These are phyloP conservation scores for Fusarium piperis DNA, from an alignment of 2,329 filamentous ascomycete genomes.

Conservation along the genomic window DNA sequence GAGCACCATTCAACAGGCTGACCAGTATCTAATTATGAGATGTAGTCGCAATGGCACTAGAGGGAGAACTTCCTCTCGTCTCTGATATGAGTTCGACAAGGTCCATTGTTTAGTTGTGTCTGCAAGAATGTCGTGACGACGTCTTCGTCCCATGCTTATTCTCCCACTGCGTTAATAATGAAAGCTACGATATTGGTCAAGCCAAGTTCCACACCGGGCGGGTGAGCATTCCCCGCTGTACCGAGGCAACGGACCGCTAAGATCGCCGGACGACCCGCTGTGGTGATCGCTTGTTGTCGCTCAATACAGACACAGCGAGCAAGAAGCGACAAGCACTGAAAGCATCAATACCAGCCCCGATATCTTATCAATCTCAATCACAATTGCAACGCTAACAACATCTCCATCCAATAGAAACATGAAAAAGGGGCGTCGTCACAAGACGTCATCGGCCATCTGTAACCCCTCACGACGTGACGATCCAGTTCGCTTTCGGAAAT, in stretches of 20 bases:
- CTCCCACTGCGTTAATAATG: neutral
- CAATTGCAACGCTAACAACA: neutral
- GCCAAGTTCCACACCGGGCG: neutral
- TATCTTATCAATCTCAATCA: neutral
- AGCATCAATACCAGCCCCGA: neutral
- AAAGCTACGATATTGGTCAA: neutral
- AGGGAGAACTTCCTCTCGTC: no score
- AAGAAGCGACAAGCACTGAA: neutral
- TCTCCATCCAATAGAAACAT: neutral
- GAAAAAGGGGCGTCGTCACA: neutral
- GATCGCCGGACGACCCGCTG: neutral
- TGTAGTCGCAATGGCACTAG: no score
- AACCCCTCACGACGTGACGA: conserved; percentile 15
- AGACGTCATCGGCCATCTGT: neutral
- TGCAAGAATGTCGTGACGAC: no score
- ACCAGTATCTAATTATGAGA: no score
- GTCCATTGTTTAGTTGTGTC: neutral
- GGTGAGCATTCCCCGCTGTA: neutral
- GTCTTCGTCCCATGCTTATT: neutral
- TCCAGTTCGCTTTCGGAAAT: conserved; percentile 9
- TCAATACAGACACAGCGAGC: neutral
- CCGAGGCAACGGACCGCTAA: neutral
- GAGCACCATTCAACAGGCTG: no score
- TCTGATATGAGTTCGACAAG: no score
- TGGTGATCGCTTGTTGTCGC: neutral